Percentiles rank a stretch among this genome's conserved stretches.
phyloP scores from a whole-genome alignment of 352 stramenopile genomes.

The Pythium plurisporium region DNA sequence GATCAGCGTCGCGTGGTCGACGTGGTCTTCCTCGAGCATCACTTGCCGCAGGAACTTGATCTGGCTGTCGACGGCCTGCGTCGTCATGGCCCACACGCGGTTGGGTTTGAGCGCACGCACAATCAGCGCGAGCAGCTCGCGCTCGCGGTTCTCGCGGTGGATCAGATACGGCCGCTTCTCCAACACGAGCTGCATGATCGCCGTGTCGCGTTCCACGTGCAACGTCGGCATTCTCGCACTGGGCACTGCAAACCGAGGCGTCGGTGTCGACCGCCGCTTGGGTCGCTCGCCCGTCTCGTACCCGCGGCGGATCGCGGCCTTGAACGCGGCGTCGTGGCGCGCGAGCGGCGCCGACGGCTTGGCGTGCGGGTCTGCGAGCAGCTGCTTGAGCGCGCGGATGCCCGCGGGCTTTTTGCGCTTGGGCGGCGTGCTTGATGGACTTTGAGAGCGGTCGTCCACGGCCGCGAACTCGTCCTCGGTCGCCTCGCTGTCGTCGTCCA shows the following conservation, averaged over 20 bases:
- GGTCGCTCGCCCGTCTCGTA: neutral
- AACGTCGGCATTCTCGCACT: neutral
- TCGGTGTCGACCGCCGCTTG: neutral
- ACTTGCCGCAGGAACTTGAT: slow-evolving; percentile 9
- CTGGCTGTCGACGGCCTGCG: neutral
- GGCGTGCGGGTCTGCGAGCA: neutral
- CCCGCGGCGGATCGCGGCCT: slow-evolving; percentile 1
- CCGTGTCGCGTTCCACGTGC: neutral
- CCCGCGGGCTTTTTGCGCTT: neutral
- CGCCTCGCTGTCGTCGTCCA: neutral
- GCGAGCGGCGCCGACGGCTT: neutral
- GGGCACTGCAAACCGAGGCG: neutral
- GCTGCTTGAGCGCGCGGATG: neutral
- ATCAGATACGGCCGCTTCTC: slow-evolving; percentile 5
- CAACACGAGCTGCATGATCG: slow-evolving; percentile 9
- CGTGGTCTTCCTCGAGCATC: neutral
- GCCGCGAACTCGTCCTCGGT: neutral
- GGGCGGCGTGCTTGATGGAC: too few relatives aligned
- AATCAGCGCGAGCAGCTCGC: neutral
- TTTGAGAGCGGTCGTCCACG: too few relatives aligned
- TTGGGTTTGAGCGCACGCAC: slow-evolving; percentile 8
- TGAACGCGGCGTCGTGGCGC: slow-evolving; percentile 9
- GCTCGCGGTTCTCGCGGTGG: neutral
- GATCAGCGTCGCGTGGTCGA: neutral
- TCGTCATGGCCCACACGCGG: neutral